Conservation (phyloP, 2,329 filamentous ascomycete species). For the Metarhizium guizhouense region DNA sequence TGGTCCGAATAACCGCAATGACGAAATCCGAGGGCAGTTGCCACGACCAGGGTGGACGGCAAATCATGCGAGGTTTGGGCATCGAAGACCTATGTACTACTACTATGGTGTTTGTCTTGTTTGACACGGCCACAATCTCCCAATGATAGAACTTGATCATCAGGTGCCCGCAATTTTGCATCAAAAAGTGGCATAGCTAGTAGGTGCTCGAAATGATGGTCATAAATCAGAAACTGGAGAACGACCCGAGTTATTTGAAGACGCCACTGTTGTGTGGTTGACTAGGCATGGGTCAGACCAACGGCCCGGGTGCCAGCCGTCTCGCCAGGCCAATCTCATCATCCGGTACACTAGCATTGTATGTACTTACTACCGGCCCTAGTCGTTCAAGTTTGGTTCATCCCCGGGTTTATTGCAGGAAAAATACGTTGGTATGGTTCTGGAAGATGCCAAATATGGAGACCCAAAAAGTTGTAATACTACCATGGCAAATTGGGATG, state of each 20-base stretch:
- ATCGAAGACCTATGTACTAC: not conserved
- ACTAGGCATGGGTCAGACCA: constrained; percentile 14
- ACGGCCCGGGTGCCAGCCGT: constrained; percentile 28
- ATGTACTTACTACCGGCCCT: constrained; percentile 8
- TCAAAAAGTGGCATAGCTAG: not conserved
- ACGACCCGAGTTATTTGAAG: not conserved
- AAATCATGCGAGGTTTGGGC: no score
- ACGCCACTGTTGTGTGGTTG: no score
- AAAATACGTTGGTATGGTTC: constrained; percentile 18
- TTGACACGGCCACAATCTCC: not conserved
- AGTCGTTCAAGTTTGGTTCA: constrained; percentile 17
- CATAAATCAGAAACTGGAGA: not conserved
- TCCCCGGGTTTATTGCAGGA: constrained; percentile 23
- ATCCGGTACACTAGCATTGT: constrained; percentile 8
- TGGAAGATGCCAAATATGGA: constrained; percentile 18
- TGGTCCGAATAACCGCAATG: not conserved
- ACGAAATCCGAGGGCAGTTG: not conserved
- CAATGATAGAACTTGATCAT: not conserved
- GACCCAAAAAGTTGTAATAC: no score
- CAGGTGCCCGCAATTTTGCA: not conserved
- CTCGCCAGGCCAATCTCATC: constrained; percentile 20
- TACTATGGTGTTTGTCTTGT: not conserved
- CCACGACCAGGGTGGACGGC: not conserved
- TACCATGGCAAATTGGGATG: not conserved
- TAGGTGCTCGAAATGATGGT: not conserved